A percentile compares a stretch with the other conserved stretches of the same genome.
Evolutionary conservation across 495 filamentous ascomycete genomes (phyloP).

Genomic region (Aspergillus indologenus): DNA sequence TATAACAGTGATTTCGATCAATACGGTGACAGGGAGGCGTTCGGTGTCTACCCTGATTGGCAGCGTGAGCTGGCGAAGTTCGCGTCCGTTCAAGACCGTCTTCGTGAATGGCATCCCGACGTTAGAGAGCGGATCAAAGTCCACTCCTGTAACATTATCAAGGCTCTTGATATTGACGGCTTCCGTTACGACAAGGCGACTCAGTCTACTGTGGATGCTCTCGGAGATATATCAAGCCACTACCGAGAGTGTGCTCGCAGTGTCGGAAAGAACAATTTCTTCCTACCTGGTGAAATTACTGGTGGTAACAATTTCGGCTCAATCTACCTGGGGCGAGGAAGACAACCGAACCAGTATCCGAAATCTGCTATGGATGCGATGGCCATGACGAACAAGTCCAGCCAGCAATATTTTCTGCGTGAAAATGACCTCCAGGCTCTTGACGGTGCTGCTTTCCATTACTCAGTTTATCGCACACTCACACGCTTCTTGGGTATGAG

Average conservation of each 20-base stretch:
- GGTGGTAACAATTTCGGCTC: constrained; percentile 62
- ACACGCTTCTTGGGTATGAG: constrained; percentile 65
- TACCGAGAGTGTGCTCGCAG: constrained; percentile 55
- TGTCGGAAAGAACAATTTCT: constrained; percentile 61
- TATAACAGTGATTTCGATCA: constrained; percentile 70
- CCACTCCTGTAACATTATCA: constrained; percentile 66
- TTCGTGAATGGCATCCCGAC: constrained; percentile 66
- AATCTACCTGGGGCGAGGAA: constrained; percentile 64
- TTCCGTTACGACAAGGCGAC: constrained; percentile 70
- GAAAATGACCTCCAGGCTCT: constrained; percentile 54
- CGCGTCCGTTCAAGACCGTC: constrained; percentile 70
- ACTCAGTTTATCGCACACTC: constrained; percentile 66
- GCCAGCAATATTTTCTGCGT: constrained; percentile 54
- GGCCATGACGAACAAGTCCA: constrained; percentile 41
- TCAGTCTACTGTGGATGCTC: constrained; percentile 62
- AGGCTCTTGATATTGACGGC: constrained; percentile 64
- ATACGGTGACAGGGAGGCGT: constrained; percentile 67
- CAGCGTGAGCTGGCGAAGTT: constrained; percentile 69
- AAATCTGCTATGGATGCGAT: constrained; percentile 47
- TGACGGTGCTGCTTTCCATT: constrained; percentile 68
- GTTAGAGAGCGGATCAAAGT: constrained; percentile 57
- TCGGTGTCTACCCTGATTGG: constrained; percentile 67
- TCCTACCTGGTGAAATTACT: constrained; percentile 63
- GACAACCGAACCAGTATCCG: constrained; percentile 51
- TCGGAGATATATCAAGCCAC: constrained; percentile 52